Percentiles rank a stretch among this genome's conserved stretches.
Conservation (phyloP, 2,329 filamentous ascomycete genomes). For the Juglanconis juglandina region DNA sequence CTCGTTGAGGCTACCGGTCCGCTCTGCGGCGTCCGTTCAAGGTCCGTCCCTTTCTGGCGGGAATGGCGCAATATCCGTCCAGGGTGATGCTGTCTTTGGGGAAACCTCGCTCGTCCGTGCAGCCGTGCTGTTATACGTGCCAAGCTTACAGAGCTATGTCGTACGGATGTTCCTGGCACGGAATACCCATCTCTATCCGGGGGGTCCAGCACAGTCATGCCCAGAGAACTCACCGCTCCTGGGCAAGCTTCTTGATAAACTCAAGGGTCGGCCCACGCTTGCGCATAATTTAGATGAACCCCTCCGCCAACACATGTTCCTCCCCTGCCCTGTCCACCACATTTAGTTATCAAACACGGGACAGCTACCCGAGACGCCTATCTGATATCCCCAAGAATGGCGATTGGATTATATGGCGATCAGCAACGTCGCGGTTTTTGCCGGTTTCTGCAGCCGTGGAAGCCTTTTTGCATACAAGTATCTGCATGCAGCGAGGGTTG, state of each 20-base stretch:
- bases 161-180: no score
- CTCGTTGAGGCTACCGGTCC: no score
- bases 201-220: no score
- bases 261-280: not conserved
- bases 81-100: constrained; percentile 3
- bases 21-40: not conserved
- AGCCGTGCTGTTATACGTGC: not conserved
- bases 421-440: no score
- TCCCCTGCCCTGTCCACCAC: not conserved
- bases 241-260: no score
- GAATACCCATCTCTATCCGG: no score
- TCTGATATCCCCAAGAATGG: not conserved
- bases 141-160: not conserved
- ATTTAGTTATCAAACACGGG: no score
- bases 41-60: not conserved
- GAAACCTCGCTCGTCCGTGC: not conserved
- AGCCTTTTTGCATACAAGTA: no score
- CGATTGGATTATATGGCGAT: not conserved
- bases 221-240: no score
- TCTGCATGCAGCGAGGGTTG: no score
- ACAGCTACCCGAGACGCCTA: not conserved
- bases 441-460: no score
- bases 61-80: constrained; percentile 1
- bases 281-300: not conserved
- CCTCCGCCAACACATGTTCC: not conserved